Conservation (phyloP, 208 protist species). For the Crithidia mellificae region DNA sequence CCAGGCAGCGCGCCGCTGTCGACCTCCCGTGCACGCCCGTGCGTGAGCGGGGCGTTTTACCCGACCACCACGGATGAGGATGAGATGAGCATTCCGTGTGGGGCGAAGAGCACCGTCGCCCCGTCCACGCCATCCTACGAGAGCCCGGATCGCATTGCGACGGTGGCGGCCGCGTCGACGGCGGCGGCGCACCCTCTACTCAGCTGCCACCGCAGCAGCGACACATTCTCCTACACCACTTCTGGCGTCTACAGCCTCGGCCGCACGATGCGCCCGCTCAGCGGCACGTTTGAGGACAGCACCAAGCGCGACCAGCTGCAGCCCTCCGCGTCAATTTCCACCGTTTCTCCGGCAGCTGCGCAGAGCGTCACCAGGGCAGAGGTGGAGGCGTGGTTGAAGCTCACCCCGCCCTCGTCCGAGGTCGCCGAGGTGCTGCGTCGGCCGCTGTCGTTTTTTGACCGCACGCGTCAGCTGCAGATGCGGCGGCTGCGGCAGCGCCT, state of each 20-base stretch:
- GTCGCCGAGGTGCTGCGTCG: background rate
- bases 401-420: background rate
- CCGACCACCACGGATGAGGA: slow-evolving; percentile 1
- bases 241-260: slow-evolving; percentile 6
- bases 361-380: background rate
- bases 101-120: slow-evolving; percentile 4
- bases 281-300: slow-evolving; percentile 10
- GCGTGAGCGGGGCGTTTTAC: background rate
- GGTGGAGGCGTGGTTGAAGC: slow-evolving; percentile 3
- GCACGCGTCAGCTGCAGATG: background rate
- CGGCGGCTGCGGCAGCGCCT: background rate
- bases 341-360: background rate
- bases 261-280: background rate
- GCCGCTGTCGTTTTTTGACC: slow-evolving; percentile 6
- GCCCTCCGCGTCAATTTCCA: background rate
- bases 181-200: background rate
- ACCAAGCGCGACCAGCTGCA: background rate
- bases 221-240: slow-evolving; percentile 7
- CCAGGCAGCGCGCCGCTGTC: background rate
- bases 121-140: slow-evolving; percentile 3
- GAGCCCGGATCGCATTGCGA: background rate
- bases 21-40: background rate
- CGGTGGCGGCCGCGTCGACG: background rate
- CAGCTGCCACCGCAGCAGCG: background rate
- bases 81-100: background rate